Evolutionary conservation across 495 filamentous ascomycete species (phyloP).

Genomic region (Aspergillus egyptiacus): DNA sequence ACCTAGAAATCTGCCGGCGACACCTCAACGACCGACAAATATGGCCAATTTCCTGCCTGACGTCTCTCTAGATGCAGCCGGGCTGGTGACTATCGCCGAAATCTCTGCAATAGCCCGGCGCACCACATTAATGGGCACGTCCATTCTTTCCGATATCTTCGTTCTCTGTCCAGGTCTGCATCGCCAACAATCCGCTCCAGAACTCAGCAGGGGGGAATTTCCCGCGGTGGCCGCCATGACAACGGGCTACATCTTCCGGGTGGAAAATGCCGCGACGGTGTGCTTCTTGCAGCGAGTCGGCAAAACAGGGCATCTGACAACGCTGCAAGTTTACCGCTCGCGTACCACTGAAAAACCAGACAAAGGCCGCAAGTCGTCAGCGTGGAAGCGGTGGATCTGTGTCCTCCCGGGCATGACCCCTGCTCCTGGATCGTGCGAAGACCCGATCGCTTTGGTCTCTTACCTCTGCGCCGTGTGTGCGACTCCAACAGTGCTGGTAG

Average conservation of each 20-base stretch:
- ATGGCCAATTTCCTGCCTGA: no score
- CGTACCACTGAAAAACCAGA: no score
- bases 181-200: constrained; percentile 48
- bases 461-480: background rate
- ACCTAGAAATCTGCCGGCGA: no score
- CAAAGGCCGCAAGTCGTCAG: no score
- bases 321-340: constrained; percentile 32
- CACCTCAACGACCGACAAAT: no score
- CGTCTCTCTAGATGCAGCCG: no score
- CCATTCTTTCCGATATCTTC: constrained; percentile 46
- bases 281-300: constrained; percentile 45
- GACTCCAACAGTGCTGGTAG: background rate
- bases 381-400: no score
- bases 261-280: constrained; percentile 51
- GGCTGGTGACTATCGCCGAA: constrained; percentile 23
- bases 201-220: constrained; percentile 29
- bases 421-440: no score
- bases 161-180: constrained; percentile 55
- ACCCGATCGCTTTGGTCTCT: background rate
- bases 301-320: constrained; percentile 37
- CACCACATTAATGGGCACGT: constrained; percentile 49
- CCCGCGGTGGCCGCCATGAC: constrained; percentile 23
- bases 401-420: no score
- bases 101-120: constrained; percentile 47
- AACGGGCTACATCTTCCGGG: constrained; percentile 38